Evolutionary conservation across 2,329 filamentous ascomycete genomes (phyloP).

Genomic region (Botrytis paeoniae): DNA sequence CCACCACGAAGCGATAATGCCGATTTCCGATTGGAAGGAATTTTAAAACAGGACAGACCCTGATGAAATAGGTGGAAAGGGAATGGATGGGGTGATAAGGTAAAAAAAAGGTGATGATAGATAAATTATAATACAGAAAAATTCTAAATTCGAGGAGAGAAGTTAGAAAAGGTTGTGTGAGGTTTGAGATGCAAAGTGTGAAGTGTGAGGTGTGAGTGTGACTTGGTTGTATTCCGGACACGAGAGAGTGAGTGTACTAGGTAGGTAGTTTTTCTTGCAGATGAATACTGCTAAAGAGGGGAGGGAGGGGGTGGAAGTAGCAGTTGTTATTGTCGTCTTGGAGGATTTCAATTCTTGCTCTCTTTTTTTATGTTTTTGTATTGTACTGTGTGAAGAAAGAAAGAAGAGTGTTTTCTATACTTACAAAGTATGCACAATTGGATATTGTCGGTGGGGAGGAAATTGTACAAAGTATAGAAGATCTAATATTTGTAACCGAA

Average conservation of each 20-base stretch:
- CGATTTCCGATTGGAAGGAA: slow-evolving; percentile 21
- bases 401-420: neutral
- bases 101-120: neutral
- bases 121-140: neutral
- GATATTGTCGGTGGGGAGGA: neutral
- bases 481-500: neutral
- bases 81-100: neutral
- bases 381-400: neutral
- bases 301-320: neutral
- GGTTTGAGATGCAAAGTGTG: neutral
- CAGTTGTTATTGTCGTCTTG: neutral
- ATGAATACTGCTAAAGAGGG: neutral
- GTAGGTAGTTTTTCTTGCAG: neutral
- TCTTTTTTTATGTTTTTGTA: neutral
- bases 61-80: slow-evolving; percentile 6
- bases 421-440: neutral
- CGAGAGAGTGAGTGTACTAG: neutral
- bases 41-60: slow-evolving; percentile 11
- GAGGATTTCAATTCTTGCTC: neutral
- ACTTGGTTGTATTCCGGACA: neutral
- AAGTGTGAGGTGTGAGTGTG: neutral
- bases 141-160: neutral
- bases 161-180: neutral
- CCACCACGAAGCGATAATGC: slow-evolving; percentile 21
- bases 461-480: neutral